phyloP scores from a whole-genome alignment of 2,329 filamentous ascomycete genomes.

The Parascedosporium putredinis region DNA sequence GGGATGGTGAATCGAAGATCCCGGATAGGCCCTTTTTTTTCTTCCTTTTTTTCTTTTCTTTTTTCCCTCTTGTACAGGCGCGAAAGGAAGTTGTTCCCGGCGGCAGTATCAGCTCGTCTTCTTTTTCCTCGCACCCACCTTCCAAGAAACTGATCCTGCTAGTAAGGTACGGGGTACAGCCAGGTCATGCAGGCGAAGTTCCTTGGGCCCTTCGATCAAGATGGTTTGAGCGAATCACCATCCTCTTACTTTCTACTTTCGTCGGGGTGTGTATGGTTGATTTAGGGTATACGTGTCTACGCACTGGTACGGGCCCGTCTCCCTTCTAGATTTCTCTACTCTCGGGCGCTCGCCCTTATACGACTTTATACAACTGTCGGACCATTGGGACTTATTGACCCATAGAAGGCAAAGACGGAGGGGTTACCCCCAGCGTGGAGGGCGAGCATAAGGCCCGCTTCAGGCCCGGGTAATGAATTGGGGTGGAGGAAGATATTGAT shows the following conservation, averaged over 20 bases:
- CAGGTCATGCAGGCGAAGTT: not conserved
- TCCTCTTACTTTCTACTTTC: too few relatives aligned
- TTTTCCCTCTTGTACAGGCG: too few relatives aligned
- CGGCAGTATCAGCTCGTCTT: too few relatives aligned
- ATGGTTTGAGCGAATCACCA: not conserved
- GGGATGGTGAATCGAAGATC: not conserved
- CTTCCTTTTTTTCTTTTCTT: not conserved
- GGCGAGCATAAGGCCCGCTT: not conserved
- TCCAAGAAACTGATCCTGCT: too few relatives aligned
- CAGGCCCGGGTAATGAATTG: conserved; percentile 1
- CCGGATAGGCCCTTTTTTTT: not conserved
- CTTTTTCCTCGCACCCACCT: too few relatives aligned
- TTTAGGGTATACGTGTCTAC: too few relatives aligned
- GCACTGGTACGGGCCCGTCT: too few relatives aligned
- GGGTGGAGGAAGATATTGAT: not conserved
- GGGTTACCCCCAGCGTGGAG: not conserved
- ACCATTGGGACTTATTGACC: not conserved
- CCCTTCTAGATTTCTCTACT: too few relatives aligned
- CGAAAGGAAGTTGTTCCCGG: too few relatives aligned
- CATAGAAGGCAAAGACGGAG: too few relatives aligned
- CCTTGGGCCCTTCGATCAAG: not conserved
- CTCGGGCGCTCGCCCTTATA: not conserved
- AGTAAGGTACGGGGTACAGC: too few relatives aligned
- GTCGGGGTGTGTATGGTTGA: too few relatives aligned
- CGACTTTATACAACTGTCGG: conserved; percentile 1